A percentile compares a stretch with the other conserved stretches of the same genome.
Evolutionary conservation across 108 stramenopile species (phyloP).

Genomic region (Skeletonema potamos): DNA sequence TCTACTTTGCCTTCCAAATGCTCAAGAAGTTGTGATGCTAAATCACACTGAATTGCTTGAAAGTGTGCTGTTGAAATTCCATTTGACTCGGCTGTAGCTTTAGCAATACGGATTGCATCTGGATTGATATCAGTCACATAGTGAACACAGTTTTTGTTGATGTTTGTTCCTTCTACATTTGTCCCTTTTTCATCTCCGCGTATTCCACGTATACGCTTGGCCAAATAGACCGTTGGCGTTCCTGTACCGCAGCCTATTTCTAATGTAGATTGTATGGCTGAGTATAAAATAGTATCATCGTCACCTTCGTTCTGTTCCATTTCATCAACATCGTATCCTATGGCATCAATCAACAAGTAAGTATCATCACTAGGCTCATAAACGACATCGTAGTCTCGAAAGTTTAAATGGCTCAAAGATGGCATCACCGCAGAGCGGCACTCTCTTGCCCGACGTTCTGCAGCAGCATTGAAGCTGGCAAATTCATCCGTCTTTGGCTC

Average conservation of each 20-base stretch:
- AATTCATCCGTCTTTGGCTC: constrained; percentile 27
- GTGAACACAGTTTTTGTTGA: constrained; percentile 8
- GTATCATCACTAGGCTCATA: constrained; percentile 94
- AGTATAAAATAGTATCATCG: not conserved
- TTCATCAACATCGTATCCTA: constrained; percentile 54
- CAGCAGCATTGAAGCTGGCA: constrained; percentile 52
- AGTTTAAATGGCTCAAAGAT: constrained; percentile 59
- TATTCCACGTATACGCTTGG: constrained; percentile 35
- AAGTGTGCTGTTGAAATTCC: constrained; percentile 28
- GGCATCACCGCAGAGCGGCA: constrained; percentile 66
- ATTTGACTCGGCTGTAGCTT: constrained; percentile 63
- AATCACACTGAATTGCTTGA: constrained; percentile 65
- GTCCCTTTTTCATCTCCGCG: constrained; percentile 1
- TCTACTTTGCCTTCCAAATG: constrained; percentile 51
- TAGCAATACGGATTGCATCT: constrained; percentile 63
- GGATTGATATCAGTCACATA: constrained; percentile 81
- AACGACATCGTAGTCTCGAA: constrained; percentile 73
- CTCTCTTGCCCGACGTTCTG: constrained; percentile 54
- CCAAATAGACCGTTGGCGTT: constrained; percentile 64
- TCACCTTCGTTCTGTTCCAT: constrained; percentile 8
- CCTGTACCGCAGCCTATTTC: constrained; percentile 90
- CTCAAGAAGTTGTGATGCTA: constrained; percentile 56
- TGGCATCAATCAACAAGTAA: constrained; percentile 81
- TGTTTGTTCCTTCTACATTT: not conserved
- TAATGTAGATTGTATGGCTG: constrained; percentile 31